These are phyloP conservation scores for Neofusicoccum laricinum DNA, from an alignment of 2,329 filamentous ascomycete species.

Conservation along the genomic window DNA sequence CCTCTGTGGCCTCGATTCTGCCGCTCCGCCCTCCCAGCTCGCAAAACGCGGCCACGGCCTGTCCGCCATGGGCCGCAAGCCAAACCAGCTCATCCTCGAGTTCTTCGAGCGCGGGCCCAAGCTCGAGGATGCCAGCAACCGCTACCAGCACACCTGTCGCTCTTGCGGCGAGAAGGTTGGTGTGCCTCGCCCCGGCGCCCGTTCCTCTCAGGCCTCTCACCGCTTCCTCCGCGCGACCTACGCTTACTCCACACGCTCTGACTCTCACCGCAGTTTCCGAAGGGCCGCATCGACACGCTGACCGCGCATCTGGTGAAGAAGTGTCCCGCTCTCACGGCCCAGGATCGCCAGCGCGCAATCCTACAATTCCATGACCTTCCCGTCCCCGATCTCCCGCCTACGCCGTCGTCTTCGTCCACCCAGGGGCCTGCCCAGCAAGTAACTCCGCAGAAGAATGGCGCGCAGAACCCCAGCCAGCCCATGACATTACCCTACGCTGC, in stretches of 20 bases:
- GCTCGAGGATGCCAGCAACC: constrained; percentile 83
- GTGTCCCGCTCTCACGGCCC: constrained; percentile 74
- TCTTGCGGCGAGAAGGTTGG: constrained; percentile 70
- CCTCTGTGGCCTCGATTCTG: not conserved
- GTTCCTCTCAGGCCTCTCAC: constrained; percentile 11
- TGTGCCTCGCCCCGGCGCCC: constrained; percentile 3
- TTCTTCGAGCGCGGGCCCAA: constrained; percentile 87
- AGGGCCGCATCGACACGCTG: constrained; percentile 81
- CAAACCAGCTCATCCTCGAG: constrained; percentile 79
- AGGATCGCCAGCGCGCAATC: constrained; percentile 72
- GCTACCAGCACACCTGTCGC: constrained; percentile 89
- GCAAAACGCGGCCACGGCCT: not conserved
- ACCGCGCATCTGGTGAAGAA: constrained; percentile 80
- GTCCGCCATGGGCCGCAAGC: constrained; percentile 70
- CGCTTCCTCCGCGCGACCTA: constrained; percentile 14
- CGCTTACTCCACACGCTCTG: constrained; percentile 14
- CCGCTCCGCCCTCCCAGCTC: not conserved
- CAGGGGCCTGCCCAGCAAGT: constrained; percentile 20
- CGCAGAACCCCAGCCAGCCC: constrained; percentile 27
- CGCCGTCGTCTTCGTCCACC: constrained; percentile 19
- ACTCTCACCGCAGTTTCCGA: constrained; percentile 60
- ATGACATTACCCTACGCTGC: constrained; percentile 42
- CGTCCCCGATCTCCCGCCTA: constrained; percentile 54
- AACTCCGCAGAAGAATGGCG: constrained; percentile 23
- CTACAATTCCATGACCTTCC: constrained; percentile 69